phyloP scores from a whole-genome alignment of 75 land plant species.

The Sequoia sempervirens region DNA sequence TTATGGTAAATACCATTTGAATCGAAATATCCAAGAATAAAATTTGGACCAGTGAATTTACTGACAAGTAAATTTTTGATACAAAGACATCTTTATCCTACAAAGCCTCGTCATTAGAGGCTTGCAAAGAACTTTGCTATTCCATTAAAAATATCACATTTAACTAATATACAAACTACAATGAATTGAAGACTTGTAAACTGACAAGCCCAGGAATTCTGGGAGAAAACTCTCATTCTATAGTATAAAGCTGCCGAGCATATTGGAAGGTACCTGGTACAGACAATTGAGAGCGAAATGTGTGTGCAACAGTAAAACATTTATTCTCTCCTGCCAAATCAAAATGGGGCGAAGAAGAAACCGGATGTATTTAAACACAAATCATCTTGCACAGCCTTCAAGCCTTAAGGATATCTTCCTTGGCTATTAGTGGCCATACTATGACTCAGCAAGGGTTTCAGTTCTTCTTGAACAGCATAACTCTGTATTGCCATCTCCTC shows the following conservation, averaged over 20 bases:
- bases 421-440: not conserved
- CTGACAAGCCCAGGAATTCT: not conserved
- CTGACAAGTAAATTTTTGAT: not conserved
- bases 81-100: slow-evolving; percentile 2
- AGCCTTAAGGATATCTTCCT: not conserved
- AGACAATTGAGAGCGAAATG: not conserved
- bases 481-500: slow-evolving; percentile 52
- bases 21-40: not conserved
- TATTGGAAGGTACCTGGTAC: slow-evolving; percentile 5
- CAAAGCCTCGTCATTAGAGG: not conserved
- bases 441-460: slow-evolving; percentile 50
- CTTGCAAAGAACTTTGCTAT: not conserved
- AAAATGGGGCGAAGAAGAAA: not conserved
- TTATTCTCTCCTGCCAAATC: not conserved
- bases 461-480: slow-evolving; percentile 41
- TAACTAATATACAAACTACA: slow-evolving; percentile 8
- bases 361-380: not conserved
- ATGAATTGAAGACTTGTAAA: not conserved
- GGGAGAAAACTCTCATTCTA: not conserved
- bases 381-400: not conserved
- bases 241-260: not conserved
- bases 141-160: not conserved
- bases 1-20: not conserved
- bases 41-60: not conserved
- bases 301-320: not conserved